Base-by-base conservation (phyloP, 1,139 yeast species). In the Scheffersomyces stambukii region DNA sequence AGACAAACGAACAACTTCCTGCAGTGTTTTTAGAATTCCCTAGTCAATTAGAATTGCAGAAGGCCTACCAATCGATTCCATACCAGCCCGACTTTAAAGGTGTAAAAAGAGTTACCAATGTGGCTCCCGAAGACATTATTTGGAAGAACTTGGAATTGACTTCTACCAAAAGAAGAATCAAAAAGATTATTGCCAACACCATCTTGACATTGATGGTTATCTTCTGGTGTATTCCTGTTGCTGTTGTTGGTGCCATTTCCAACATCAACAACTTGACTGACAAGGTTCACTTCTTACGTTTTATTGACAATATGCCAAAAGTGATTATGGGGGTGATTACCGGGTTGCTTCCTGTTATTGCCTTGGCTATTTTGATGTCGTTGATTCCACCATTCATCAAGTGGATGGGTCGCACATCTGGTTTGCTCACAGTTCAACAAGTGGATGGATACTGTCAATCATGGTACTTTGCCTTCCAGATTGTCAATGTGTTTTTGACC, bases 221-320 rank as follows among this genome's bases (percentile, higher is more conserved):
- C 32, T 81, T 88, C 53, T 91, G 97, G 97, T 75, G 95, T 36
- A 70, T 88, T 46, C 97, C 97, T 11, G 96, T 89, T 30, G 95
- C 96, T 2, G 85, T 86, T 54, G 96, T 91, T 32, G 97, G 97
- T 79, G 67, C 81, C 48, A 74, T 91, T 42, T 88, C 97, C 13
- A 89, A 89, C 59, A 73, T 91, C 45, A 77, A 81, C 40, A 72
- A 70, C 45, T 66, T 88, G 54, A 83, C 81, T 21, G 64, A 75
- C 29, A 77, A 75, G 40, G 67, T 88, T 14, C 83, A 64, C 13
- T 88, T 81, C 68, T 70, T 89, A 45, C 52, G 61, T 16, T 89
- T 84, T 54, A 73, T 91, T 44, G 57, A 78, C 50, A 72, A 79
- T 18, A 60, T 86, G 62, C 96, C 96, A 17, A 21, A 42, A 1